Conservation (phyloP, 495 filamentous ascomycete genomes). For the Amphirosellinia nigrospora region DNA sequence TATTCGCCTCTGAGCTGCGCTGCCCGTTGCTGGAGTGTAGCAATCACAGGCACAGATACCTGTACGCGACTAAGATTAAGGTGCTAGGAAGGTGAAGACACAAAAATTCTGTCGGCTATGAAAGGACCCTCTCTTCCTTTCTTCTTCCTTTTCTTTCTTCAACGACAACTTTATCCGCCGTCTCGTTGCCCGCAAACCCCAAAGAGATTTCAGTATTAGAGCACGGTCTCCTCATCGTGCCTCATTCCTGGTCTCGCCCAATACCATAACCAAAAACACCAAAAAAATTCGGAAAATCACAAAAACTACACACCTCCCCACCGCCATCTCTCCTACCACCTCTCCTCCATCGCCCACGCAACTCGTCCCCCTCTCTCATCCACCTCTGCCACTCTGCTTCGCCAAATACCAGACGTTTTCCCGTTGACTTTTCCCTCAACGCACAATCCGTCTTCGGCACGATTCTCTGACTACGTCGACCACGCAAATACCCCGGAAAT, state of each 20-base stretch:
- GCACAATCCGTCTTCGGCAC: conserved; percentile 3
- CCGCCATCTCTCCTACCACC: conserved; percentile 35
- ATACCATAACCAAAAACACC: conserved; percentile 54
- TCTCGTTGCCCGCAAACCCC: conserved; percentile 39
- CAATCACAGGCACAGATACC: conserved; percentile 7
- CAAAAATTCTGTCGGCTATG: conserved; percentile 39
- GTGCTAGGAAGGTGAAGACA: conserved; percentile 30
- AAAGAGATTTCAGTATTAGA: conserved; percentile 43
- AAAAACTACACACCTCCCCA: conserved; percentile 35
- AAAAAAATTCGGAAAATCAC: conserved; percentile 62
- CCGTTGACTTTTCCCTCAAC: conserved; percentile 11
- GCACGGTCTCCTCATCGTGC: conserved; percentile 41
- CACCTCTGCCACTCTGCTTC: conserved; percentile 14
- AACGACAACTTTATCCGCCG: conserved; percentile 47
- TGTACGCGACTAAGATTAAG: conserved; percentile 40
- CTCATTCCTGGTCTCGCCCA: conserved; percentile 49
- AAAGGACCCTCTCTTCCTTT: conserved; percentile 32
- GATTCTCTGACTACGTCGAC: not conserved
- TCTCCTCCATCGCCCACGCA: conserved; percentile 10
- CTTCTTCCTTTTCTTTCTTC: conserved; percentile 25
- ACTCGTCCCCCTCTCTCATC: not conserved
- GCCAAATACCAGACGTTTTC: conserved; percentile 22
- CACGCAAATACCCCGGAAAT: conserved; percentile 4
- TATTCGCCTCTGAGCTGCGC: not conserved
- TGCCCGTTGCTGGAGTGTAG: not conserved